A percentile compares a stretch with the other conserved stretches of the same genome.
Evolutionary conservation across 1,284 basidiomycete species (phyloP).

Genomic region (Microbotryum violaceum): DNA sequence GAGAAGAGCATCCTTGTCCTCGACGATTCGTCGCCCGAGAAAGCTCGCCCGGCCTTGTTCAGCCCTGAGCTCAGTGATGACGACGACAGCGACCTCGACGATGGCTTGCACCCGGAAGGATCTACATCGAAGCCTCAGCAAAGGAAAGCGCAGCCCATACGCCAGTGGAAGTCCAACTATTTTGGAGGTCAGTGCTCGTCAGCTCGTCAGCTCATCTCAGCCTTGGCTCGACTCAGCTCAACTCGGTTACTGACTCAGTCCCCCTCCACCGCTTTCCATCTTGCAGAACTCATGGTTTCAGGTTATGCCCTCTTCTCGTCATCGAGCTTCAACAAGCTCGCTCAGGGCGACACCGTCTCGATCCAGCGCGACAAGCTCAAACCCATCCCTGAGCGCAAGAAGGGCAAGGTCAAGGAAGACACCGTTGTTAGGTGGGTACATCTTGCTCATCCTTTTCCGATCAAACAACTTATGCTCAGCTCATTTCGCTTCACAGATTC

Average conservation of each 20-base stretch:
- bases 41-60: too few relatives aligned
- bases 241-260: not conserved
- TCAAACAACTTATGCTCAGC: not conserved
- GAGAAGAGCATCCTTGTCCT: too few relatives aligned
- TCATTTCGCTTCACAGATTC: constrained; percentile 4
- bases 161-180: constrained; percentile 5
- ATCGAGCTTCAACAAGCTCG: constrained; percentile 14
- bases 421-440: constrained; percentile 21
- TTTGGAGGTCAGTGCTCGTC: constrained; percentile 19
- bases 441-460: not conserved
- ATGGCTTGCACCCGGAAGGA: not conserved
- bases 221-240: not conserved
- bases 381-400: constrained; percentile 1
- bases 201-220: not conserved
- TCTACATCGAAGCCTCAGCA: not conserved
- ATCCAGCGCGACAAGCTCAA: constrained; percentile 6
- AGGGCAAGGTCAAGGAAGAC: constrained; percentile 8
- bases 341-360: constrained; percentile 14
- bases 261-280: not conserved
- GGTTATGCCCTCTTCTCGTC: constrained; percentile 13
- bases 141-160: too few relatives aligned
- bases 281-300: constrained; percentile 16
- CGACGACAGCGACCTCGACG: not conserved
- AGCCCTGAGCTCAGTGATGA: constrained; percentile 1
- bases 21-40: too few relatives aligned